Evolutionary conservation across 116 monocot species (phyloP), one percentile per base, ranked within the genome.

Genomic region (Iris pallida): DNA sequence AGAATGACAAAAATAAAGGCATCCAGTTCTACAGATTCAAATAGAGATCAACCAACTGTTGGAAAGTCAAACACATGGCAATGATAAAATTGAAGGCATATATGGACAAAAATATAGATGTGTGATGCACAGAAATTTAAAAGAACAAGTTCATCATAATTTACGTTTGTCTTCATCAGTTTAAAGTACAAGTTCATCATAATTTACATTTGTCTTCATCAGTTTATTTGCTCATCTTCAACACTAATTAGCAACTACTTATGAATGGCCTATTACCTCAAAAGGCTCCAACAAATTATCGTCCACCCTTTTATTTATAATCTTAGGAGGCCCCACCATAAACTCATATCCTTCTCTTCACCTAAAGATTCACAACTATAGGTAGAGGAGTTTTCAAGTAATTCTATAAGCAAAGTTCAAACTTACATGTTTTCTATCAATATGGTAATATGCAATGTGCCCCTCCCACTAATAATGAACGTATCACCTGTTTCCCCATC

Each of bases 251-350:
- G 13, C 10, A 40, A 59, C 30, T 55, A 30, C 55, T 30, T 59
- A 10, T 59, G 41, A 59, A 41, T 41, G 20, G 18, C 18, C 68
- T 7, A 66, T 63, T 66, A 96, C 96, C 96, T 97, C 97, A 80
- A 80, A 90, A 15, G 97, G 97, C 73, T 97, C 97, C 53, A 87
- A 77, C 61, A 86, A 69, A 66, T 89, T 79, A 13, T 84, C 92
- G 45, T 85, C 78, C 19, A 87, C 83, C 11, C 20, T 83, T 74
- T 97, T 97, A 74, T 85, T 92, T 45, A 97, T 97, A 67, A 97
- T 92, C 82, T 92, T 97, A 0, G 97, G 97, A 43, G 97, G 87
- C 57, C 97, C 97, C 57, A 97, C 90, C 97, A 97, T 92, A 78
- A 97, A 92, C 48, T 97, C 97, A 76, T 85, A 97, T 76, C 92